A percentile compares a stretch with the other conserved stretches of the same genome.
Evolutionary conservation across 352 stramenopile species (phyloP).

Genomic region (Phytophthora sojae): DNA sequence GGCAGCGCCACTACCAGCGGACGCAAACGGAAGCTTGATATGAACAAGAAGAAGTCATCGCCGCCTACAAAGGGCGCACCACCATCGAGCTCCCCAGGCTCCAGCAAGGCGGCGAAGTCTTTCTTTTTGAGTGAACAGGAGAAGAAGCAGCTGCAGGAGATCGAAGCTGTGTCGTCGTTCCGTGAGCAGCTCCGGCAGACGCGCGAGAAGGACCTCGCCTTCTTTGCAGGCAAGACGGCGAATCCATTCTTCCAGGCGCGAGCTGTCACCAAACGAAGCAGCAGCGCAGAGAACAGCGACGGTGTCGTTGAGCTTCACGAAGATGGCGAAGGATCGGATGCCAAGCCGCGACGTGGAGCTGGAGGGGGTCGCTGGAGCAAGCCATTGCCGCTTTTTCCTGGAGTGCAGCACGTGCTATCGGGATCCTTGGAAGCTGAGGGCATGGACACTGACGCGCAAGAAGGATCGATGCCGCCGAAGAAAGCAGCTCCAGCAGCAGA

Average conservation of each 20-base stretch:
- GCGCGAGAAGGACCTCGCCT: slow-evolving; percentile 74
- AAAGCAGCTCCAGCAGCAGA: slow-evolving; percentile 5
- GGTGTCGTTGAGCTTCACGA: slow-evolving; percentile 42
- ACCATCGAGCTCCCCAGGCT: slow-evolving; percentile 23
- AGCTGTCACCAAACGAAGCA: slow-evolving; percentile 15
- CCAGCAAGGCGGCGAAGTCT: slow-evolving; percentile 39
- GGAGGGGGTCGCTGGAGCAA: slow-evolving; percentile 52
- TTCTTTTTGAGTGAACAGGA: slow-evolving; percentile 77
- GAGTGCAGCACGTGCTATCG: slow-evolving; percentile 51
- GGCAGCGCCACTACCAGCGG: slow-evolving; percentile 23
- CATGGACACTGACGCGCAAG: slow-evolving; percentile 8
- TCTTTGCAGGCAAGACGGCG: slow-evolving; percentile 63
- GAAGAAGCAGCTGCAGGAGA: slow-evolving; percentile 76
- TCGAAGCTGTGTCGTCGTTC: slow-evolving; percentile 68
- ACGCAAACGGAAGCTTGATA: slow-evolving; percentile 71
- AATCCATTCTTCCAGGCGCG: slow-evolving; percentile 79
- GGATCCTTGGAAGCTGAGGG: slow-evolving; percentile 23
- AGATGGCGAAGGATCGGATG: slow-evolving; percentile 13
- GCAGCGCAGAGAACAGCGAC: slow-evolving; percentile 32
- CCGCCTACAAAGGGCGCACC: slow-evolving; percentile 30
- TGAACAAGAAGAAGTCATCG: slow-evolving; percentile 62
- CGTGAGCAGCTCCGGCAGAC: slow-evolving; percentile 70
- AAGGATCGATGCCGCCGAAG: slow-evolving; percentile 10
- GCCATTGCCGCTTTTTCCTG: slow-evolving; percentile 45
- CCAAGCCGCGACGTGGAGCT: slow-evolving; percentile 26